Evolutionary conservation across 495 filamentous ascomycete genomes (phyloP), one percentile per base, ranked within the genome.

Genomic region (Penicillium longicatenatum): DNA sequence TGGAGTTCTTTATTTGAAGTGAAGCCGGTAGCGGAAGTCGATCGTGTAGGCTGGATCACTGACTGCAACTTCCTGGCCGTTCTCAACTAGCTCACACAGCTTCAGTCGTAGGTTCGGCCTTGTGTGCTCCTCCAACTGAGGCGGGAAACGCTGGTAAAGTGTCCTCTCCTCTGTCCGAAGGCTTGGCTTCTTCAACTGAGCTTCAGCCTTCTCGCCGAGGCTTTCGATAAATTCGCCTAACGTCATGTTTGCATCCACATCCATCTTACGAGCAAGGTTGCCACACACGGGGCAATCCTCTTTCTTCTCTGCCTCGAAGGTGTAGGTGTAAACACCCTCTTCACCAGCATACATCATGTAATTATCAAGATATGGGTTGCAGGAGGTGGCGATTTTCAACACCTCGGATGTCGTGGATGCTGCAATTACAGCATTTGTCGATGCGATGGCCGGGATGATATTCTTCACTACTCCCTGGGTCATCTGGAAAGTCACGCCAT

Each of bases 311-410:
- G 96, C 92, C 63, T 90, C 84, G 72, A 98, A 98, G 0, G 93
- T 98, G 69, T 97, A 96, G 0, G 95, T 99, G 77, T 97, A 99
- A 50, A 98, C 84, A 60, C 89, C 82, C 64, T 94, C 93, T 68
- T 99, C 91, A 37, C 95, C 95, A 29, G 87, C 96, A 74, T 98
- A 99, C 91, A 97, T 96, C 93, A 98, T 98, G 72, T 99, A 99
- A 68, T 95, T 99, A 60, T 90, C 85, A 1, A 98, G 82, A 55
- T 82, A 87, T 0, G 94, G 91, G 46, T 93, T 93, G 54, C 84
- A 84, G 44, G 78, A 82, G 39, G 92, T 95, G 24, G 86, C 87
- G 61, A 99, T 91, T 76, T 99, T 99, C 74, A 97, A 82, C 10
- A 93, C 93, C 74, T 99, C 95, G 48, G 96, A 98, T 65, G 94